Evolutionary conservation across 805 yeast species (phyloP), one percentile per base, ranked within the genome.

Genomic region (Saturnispora gosingensis): DNA sequence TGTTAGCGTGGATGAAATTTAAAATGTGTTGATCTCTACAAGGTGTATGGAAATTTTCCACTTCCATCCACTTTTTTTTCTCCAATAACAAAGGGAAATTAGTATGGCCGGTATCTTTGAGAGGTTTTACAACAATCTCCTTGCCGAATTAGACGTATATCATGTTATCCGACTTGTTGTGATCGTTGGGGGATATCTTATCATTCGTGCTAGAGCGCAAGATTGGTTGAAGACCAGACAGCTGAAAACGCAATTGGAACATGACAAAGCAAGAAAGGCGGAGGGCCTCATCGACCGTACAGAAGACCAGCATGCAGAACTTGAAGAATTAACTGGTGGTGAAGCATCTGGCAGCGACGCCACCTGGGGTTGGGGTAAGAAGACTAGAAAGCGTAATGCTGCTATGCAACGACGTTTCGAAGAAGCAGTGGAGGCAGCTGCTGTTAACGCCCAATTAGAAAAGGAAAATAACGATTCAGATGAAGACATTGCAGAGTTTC

Each of bases 331-430:
- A 45, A 46, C 51, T 28, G 15, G 32, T 16, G 54, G 25, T 27
- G 53, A 39, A 20, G 38, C 47, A 9, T 22, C 28, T 1, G 60
- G 64, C 30, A 65, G 71, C 46, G 80, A 80, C 35, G 62, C 69
- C 38, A 56, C 73, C 5, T 85, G 85, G 72, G 91, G 93, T 28
- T 85, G 89, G 88, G 93, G 93, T 51, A 85, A 85, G 64, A 75
- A 75, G 61, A 84, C 90, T 5, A 77, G 90, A 70, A 71, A 72
- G 56, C 73, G 72, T 53, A 79, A 78, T 42, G 76, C 78, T 64
- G 70, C 72, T 53, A 81, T 81, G 58, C 77, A 81, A 58, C 71
- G 77, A 51, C 56, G 75, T 15, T 69, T 84, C 40, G 80, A 81
- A 58, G 75, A 78, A 47, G 65, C 77, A 65, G 65, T 72, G 13